These are phyloP conservation scores for Hericium coralloides DNA, from an alignment of 768 basidiomycete genomes.

Conservation along the genomic window DNA sequence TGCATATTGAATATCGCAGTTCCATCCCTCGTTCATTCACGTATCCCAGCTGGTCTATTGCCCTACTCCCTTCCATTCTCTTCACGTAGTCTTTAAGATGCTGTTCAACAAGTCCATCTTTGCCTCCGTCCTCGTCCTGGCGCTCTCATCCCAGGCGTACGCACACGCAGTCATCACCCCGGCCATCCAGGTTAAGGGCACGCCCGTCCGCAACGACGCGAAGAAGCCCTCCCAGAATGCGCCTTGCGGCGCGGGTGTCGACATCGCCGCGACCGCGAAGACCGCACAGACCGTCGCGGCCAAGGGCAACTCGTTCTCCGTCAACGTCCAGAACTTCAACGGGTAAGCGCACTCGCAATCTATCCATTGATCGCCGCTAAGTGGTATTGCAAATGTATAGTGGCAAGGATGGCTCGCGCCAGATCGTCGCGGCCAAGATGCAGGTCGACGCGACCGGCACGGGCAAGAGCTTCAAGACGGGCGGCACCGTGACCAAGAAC, in stretches of 20 bases:
- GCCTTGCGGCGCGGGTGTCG: conserved; percentile 32
- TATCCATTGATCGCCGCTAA: neutral
- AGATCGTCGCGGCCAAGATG: conserved; percentile 27
- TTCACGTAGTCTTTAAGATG: neutral
- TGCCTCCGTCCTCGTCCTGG: conserved; percentile 23
- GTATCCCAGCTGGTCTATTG: neutral
- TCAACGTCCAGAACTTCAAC: conserved; percentile 39
- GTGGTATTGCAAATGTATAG: conserved; percentile 17
- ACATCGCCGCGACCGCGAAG: conserved; percentile 31
- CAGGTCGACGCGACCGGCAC: conserved; percentile 32
- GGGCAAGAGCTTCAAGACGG: conserved; percentile 21
- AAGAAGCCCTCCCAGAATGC: conserved; percentile 20
- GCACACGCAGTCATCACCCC: conserved; percentile 38
- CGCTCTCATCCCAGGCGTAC: conserved; percentile 31
- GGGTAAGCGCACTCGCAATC: conserved; percentile 23
- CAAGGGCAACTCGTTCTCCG: conserved; percentile 30
- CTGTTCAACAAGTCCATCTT: conserved; percentile 22
- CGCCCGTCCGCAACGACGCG: conserved; percentile 19
- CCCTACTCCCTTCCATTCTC: neutral
- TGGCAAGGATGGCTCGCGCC: conserved; percentile 38
- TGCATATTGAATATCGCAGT: neutral
- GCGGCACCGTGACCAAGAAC: conserved; percentile 34
- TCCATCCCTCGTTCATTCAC: neutral
- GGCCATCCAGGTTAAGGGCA: conserved; percentile 27
- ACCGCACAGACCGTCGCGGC: conserved; percentile 21